A percentile compares a stretch with the other conserved stretches of the same genome.
Conservation (phyloP, 805 yeast species). For the Metschnikowia koreensis region DNA sequence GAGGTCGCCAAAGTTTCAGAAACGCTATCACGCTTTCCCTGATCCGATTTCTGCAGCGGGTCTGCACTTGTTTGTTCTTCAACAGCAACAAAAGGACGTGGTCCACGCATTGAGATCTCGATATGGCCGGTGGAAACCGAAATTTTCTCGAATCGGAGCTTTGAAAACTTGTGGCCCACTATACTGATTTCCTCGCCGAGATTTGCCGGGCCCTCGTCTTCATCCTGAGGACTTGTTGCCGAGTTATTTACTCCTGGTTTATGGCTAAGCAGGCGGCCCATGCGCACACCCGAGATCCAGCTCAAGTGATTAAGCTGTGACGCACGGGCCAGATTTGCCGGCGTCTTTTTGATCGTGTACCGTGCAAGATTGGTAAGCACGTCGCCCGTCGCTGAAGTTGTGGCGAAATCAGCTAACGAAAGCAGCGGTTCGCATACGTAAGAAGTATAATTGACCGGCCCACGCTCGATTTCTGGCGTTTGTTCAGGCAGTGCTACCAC, state of each 20-base stretch:
- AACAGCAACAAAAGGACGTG: constrained; percentile 20
- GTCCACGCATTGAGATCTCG: constrained; percentile 73
- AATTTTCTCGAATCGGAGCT: constrained; percentile 79
- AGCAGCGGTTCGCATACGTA: constrained; percentile 39
- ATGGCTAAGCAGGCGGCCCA: constrained; percentile 50
- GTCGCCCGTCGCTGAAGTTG: constrained; percentile 30
- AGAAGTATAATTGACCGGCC: constrained; percentile 27
- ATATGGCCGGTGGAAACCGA: constrained; percentile 83
- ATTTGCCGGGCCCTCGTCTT: constrained; percentile 49
- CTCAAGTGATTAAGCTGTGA: constrained; percentile 65
- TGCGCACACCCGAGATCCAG: constrained; percentile 91
- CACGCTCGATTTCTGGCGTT: neutral
- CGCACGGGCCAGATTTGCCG: constrained; percentile 33
- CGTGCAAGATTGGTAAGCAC: constrained; percentile 37
- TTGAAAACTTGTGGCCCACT: constrained; percentile 87
- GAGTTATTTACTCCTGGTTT: constrained; percentile 1
- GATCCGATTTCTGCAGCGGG: neutral
- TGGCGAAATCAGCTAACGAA: constrained; percentile 30
- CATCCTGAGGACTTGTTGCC: constrained; percentile 10
- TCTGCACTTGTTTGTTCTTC: neutral
- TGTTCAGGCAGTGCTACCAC: neutral
- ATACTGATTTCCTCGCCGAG: constrained; percentile 89
- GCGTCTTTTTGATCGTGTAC: constrained; percentile 36
- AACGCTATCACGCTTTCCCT: constrained; percentile 2
- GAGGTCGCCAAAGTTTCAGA: neutral